Evolutionary conservation across 2,329 filamentous ascomycete species (phyloP).

Genomic region (Neofusicoccum kwambonambiense): DNA sequence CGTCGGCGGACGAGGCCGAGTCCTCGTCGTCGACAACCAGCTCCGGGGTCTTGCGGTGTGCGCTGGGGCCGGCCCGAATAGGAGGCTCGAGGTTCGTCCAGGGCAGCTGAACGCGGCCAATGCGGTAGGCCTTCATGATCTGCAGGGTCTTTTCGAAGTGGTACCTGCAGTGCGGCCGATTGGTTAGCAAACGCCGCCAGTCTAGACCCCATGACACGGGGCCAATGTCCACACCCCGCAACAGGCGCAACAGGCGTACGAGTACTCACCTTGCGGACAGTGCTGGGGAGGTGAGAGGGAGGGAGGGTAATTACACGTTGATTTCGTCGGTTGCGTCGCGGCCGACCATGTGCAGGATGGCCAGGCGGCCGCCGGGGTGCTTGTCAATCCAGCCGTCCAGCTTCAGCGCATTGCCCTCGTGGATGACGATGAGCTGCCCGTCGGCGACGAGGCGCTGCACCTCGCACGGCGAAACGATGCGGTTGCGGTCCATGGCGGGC

Average conservation of each 20-base stretch:
- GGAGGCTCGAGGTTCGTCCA: constrained; percentile 62
- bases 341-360: constrained; percentile 62
- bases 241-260: background rate
- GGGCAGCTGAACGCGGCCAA: constrained; percentile 55
- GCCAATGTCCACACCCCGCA: background rate
- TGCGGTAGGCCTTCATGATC: constrained; percentile 60
- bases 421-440: constrained; percentile 57
- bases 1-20: background rate
- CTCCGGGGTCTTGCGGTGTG: constrained; percentile 29
- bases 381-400: constrained; percentile 59
- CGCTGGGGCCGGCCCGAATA: constrained; percentile 50
- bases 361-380: constrained; percentile 60
- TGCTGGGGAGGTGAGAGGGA: background rate
- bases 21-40: background rate
- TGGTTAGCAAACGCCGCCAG: background rate
- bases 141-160: constrained; percentile 54
- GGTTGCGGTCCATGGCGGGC: constrained; percentile 35
- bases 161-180: constrained; percentile 47
- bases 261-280: constrained; percentile 1
- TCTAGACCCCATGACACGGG: background rate
- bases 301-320: constrained; percentile 47
- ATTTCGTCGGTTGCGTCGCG: constrained; percentile 61
- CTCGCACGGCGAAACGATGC: constrained; percentile 44
- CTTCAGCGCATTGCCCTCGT: constrained; percentile 54
- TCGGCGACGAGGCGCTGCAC: constrained; percentile 55